Evolutionary conservation across 805 yeast genomes (phyloP), one percentile per base, ranked within the genome.

Genomic region (Millerago galiae): DNA sequence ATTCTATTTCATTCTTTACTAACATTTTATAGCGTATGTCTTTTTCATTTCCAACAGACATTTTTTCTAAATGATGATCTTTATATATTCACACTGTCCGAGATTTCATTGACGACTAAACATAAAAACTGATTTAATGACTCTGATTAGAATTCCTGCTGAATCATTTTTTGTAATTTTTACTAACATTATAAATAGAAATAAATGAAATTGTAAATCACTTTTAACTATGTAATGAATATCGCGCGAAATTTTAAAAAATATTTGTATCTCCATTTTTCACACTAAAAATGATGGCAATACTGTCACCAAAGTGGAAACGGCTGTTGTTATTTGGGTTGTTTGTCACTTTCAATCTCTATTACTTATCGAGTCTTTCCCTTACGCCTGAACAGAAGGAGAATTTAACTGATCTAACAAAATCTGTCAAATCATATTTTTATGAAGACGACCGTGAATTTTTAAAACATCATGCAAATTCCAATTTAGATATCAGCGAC

Each of bases 51-150:
- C n/a, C 7, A 12, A 12, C n/a, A 27, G 12, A 27, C 30, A 9
- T 28, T 34, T 37, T 26, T 18, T 36, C 42, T 40, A 49, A 43
- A 50, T 58, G 63, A 66, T 67, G 71, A 68, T 59, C 59, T 55
- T 31, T 56, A 57, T 54, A 42, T 73, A 75, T 75, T 75, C 81
- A 75, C 77, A 73, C 77, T 72, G 75, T 72, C 71, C 62, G 73
- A 72, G 71, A 59, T 54, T 41, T 35, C 25, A 26, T 34, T 65
- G 71, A 66, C 62, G 58, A 50, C 51, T 47, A 58, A 56, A 55
- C 33, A 62, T 65, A 64, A 68, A 60, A 37, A 72, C 77, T 72
- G 77, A 72, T 72, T 72, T 72, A 70, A 70, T 70, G 75, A 70
- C 62, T 69, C 75, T 70, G 75, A 70, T 31, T 16, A 24, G 18